A percentile compares a stretch with the other conserved stretches of the same genome.
Conservation (phyloP, 768 basidiomycete genomes). For the Vararia minispora region DNA sequence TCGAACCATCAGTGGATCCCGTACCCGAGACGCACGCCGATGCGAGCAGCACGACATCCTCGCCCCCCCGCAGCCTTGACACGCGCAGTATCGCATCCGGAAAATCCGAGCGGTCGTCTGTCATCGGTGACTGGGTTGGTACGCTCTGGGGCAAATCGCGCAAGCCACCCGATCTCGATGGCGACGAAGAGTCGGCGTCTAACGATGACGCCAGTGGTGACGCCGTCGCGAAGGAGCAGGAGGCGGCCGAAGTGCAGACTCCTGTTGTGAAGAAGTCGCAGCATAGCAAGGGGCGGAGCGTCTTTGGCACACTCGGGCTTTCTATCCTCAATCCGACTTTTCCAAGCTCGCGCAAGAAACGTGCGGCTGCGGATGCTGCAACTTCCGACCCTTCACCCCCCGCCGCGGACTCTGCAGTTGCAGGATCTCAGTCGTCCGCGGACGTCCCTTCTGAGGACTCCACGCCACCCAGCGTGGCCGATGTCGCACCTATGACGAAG, state of each 20-base stretch:
- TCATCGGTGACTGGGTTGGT: conserved; percentile 72
- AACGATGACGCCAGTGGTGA: conserved; percentile 10
- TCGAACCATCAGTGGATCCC: neutral
- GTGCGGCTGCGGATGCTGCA: conserved; percentile 14
- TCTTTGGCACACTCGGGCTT: conserved; percentile 64
- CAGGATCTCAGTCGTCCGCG: neutral
- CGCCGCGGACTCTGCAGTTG: conserved; percentile 2
- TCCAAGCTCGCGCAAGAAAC: conserved; percentile 9
- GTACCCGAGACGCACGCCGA: conserved; percentile 6
- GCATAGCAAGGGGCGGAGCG: conserved; percentile 46
- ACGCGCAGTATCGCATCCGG: conserved; percentile 5
- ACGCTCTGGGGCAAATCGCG: conserved; percentile 51
- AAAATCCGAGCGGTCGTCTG: conserved; percentile 24
- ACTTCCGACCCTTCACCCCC: conserved; percentile 7
- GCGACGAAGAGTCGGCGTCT: conserved; percentile 1
- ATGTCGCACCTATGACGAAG: no score
- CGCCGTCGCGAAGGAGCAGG: conserved; percentile 9
- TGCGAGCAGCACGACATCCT: conserved; percentile 8
- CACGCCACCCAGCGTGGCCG: no score
- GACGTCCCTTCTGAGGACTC: no score
- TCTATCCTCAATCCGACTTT: conserved; percentile 46
- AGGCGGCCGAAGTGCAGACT: conserved; percentile 6
- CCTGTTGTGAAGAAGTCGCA: conserved; percentile 17
- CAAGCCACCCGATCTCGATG: conserved; percentile 1
- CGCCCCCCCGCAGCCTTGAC: conserved; percentile 8